These are phyloP conservation scores for Conringia planisiliqua DNA, from an alignment of 345 rosid genomes.

Conservation along the genomic window DNA sequence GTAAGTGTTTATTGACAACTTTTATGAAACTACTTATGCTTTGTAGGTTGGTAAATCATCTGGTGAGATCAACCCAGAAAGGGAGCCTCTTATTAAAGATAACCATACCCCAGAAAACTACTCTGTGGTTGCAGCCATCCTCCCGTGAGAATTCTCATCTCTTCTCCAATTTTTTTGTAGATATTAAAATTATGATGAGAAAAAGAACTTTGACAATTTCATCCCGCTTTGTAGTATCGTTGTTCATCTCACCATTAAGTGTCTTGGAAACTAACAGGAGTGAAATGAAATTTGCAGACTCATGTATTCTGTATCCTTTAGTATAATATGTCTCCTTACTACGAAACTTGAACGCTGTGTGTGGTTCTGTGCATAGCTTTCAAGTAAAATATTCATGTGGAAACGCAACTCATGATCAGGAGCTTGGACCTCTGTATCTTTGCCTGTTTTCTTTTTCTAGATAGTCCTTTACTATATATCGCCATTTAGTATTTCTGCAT, in stretches of 20 bases:
- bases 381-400: not conserved
- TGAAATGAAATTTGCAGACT: not conserved
- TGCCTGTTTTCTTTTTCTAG: not conserved
- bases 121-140: slow-evolving; percentile 57
- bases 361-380: not conserved
- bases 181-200: not conserved
- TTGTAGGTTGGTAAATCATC: slow-evolving; percentile 55
- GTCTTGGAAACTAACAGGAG: not conserved
- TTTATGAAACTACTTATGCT: slow-evolving; percentile 10
- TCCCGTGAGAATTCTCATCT: slow-evolving; percentile 59
- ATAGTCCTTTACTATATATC: not conserved
- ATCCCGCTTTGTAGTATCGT: not conserved
- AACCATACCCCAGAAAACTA: slow-evolving; percentile 47
- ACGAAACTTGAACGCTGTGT: not conserved
- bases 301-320: not conserved
- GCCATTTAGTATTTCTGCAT: not conserved
- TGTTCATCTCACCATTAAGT: not conserved
- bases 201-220: not conserved
- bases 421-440: not conserved
- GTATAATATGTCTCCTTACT: not conserved
- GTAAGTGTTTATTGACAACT: not conserved
- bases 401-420: not conserved
- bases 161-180: slow-evolving; percentile 11
- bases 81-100: slow-evolving; percentile 69
- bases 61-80: slow-evolving; percentile 54